A percentile compares a stretch with the other conserved stretches of the same genome.
Conservation (phyloP, 2,329 filamentous ascomycete species). For the Endocalyx cinctus region DNA sequence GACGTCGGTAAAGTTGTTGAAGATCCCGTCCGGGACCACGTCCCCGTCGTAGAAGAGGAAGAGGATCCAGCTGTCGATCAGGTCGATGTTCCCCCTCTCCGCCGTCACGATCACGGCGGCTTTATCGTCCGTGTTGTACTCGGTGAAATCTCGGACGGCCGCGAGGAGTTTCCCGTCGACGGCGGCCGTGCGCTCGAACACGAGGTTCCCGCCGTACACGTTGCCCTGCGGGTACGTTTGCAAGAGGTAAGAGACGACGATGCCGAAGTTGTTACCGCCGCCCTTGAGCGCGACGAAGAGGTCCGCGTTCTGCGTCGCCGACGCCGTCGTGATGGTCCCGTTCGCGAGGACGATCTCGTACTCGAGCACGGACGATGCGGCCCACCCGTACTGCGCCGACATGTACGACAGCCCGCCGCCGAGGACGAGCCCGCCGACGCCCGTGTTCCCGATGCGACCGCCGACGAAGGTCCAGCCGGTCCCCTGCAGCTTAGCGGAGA, state of each 20-base stretch:
- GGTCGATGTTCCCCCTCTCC: constrained; percentile 37
- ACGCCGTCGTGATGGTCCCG: constrained; percentile 43
- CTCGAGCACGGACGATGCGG: constrained; percentile 43
- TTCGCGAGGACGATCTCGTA: constrained; percentile 50
- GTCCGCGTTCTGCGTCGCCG: constrained; percentile 36
- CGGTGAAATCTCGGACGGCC: constrained; percentile 50
- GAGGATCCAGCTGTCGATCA: constrained; percentile 52
- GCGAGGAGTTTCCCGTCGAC: constrained; percentile 34
- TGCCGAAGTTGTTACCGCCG: constrained; percentile 53
- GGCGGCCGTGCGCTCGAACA: constrained; percentile 27
- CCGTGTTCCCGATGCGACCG: constrained; percentile 39
- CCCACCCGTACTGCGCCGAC: constrained; percentile 46
- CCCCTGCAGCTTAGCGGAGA: constrained; percentile 36
- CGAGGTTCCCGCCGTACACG: constrained; percentile 40
- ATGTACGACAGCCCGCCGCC: constrained; percentile 52
- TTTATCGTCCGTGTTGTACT: constrained; percentile 53
- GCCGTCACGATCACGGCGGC: constrained; percentile 56
- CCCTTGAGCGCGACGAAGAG: constrained; percentile 50
- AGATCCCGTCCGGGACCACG: constrained; percentile 44
- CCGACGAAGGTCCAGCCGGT: constrained; percentile 39
- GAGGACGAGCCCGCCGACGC: constrained; percentile 44
- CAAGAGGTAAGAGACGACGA: constrained; percentile 41
- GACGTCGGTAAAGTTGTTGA: constrained; percentile 51
- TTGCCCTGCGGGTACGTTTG: constrained; percentile 35
- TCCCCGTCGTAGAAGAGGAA: constrained; percentile 61